A percentile compares a stretch with the other conserved stretches of the same genome.
Evolutionary conservation across 1,284 basidiomycete genomes (phyloP).

Genomic region (Chalciporus sp.): DNA sequence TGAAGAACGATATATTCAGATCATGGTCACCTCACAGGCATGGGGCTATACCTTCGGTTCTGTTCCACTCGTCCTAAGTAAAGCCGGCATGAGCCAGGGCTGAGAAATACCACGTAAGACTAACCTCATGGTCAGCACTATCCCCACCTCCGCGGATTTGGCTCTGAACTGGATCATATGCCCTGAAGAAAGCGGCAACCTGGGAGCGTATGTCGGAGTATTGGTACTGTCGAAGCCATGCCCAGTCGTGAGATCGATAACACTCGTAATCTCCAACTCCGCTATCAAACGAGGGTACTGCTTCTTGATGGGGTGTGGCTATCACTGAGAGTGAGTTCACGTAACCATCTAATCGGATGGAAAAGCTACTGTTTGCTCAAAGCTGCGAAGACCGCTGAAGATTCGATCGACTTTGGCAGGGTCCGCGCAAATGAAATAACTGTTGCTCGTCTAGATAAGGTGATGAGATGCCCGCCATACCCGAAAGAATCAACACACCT

Average conservation of each 20-base stretch:
- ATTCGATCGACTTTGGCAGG: constrained; percentile 64
- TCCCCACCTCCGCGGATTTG: constrained; percentile 44
- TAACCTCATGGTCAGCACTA: constrained; percentile 70
- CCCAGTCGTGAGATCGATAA: constrained; percentile 75
- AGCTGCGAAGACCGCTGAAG: constrained; percentile 66
- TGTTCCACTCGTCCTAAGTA: constrained; percentile 84
- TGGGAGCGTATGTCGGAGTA: constrained; percentile 63
- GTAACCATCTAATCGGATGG: neutral
- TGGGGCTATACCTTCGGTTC: constrained; percentile 73
- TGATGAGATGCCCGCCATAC: constrained; percentile 1
- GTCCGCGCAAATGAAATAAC: constrained; percentile 77
- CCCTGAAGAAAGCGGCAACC: constrained; percentile 72
- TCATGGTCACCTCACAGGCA: neutral
- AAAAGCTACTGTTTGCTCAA: constrained; percentile 42
- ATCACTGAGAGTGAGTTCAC: constrained; percentile 6
- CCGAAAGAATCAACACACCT: constrained; percentile 8
- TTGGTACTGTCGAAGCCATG: constrained; percentile 69
- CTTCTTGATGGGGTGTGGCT: constrained; percentile 18
- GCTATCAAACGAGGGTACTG: constrained; percentile 65
- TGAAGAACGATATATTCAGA: constrained; percentile 1
- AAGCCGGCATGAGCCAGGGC: constrained; percentile 2
- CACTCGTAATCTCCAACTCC: constrained; percentile 56
- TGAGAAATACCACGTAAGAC: constrained; percentile 11
- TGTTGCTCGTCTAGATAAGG: constrained; percentile 69
- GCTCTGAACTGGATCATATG: constrained; percentile 85